A percentile compares a stretch with the other conserved stretches of the same genome.
Evolutionary conservation across 1,284 basidiomycete genomes (phyloP).

Genomic region (Paramarasmius palmivorus): DNA sequence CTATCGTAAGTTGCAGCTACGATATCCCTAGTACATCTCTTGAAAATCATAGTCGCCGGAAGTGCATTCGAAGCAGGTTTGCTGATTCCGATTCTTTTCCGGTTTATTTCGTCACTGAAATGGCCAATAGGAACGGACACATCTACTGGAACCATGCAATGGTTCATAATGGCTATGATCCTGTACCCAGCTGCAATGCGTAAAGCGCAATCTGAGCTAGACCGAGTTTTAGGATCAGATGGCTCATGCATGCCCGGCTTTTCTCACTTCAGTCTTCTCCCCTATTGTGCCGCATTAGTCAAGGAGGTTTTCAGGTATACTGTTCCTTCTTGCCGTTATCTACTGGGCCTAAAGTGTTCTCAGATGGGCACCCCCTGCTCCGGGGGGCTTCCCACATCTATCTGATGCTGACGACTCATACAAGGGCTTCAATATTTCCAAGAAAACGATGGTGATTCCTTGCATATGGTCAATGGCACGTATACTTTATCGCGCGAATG

Average conservation of each 20-base stretch:
- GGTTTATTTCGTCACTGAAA: no score
- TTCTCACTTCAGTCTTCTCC: not conserved
- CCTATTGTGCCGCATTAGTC: not conserved
- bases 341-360: no score
- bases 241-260: not conserved
- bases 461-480: constrained; percentile 1
- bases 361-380: constrained; percentile 18
- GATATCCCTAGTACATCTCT: no score
- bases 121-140: not conserved
- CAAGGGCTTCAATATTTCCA: not conserved
- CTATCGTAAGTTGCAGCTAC: constrained; percentile 18
- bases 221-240: not conserved
- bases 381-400: constrained; percentile 20
- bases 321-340: no score
- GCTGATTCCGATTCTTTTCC: no score
- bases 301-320: not conserved
- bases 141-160: not conserved
- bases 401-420: constrained; percentile 18
- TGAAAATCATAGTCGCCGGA: no score
- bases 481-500: no score
- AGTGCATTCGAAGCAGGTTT: no score
- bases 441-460: constrained; percentile 2
- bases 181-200: not conserved
- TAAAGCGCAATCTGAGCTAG: not conserved
- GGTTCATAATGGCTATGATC: not conserved